A percentile compares a stretch with the other conserved stretches of the same genome.
Conservation (phyloP, 495 filamentous ascomycete species). For the Lophiostoma macrostomum region DNA sequence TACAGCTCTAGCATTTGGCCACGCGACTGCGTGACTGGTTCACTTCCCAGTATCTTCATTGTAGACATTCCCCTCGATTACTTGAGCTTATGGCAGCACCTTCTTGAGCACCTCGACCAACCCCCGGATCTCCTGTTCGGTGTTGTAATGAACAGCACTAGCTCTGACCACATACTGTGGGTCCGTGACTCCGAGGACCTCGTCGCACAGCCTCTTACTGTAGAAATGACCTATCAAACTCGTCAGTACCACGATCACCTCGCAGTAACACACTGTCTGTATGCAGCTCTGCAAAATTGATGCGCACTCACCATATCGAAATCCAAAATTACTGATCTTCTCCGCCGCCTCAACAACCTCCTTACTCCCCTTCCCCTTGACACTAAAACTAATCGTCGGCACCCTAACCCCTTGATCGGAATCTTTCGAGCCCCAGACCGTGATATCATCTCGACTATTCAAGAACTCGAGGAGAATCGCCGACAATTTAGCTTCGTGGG, state of each 20-base stretch:
- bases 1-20: no score
- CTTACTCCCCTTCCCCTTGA: slow-evolving; percentile 54
- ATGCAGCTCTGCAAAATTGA: no score
- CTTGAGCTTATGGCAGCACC: slow-evolving; percentile 23
- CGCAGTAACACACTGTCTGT: no score
- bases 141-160: slow-evolving; percentile 74
- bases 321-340: slow-evolving; percentile 51
- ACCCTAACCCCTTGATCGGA: slow-evolving; percentile 50
- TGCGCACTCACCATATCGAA: no score
- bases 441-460: slow-evolving; percentile 46
- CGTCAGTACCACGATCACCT: no score
- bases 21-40: no score
- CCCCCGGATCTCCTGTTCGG: slow-evolving; percentile 52
- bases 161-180: slow-evolving; percentile 65
- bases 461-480: slow-evolving; percentile 56
- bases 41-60: no score
- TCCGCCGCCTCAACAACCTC: slow-evolving; percentile 64
- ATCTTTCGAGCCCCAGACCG: slow-evolving; percentile 55
- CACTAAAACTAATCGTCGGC: slow-evolving; percentile 64
- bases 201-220: slow-evolving; percentile 56
- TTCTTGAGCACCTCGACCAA: slow-evolving; percentile 33
- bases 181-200: slow-evolving; percentile 57
- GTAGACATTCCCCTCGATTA: no score
- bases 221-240: slow-evolving; percentile 73
- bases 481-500: slow-evolving; percentile 62